These are phyloP conservation scores for Termitomyces sp. DNA, from an alignment of 768 basidiomycete genomes.

Conservation along the genomic window DNA sequence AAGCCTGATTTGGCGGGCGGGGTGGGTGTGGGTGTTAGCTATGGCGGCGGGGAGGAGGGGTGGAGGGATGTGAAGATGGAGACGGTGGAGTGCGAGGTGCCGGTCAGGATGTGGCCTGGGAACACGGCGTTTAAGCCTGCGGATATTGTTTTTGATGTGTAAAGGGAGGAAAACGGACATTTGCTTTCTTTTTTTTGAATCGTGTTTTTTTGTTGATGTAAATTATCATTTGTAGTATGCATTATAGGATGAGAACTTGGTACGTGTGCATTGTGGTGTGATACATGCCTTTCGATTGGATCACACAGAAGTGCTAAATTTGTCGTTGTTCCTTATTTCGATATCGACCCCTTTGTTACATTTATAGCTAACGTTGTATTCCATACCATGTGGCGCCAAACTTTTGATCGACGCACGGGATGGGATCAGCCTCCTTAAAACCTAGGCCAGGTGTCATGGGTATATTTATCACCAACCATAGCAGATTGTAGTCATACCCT, in stretches of 20 bases:
- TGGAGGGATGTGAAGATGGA: slow-evolving; percentile 72
- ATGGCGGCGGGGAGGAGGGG: slow-evolving; percentile 47
- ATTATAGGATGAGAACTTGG: background rate
- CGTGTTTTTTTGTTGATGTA: background rate
- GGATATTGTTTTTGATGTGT: slow-evolving; percentile 72
- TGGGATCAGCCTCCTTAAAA: no score
- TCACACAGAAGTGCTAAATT: no score
- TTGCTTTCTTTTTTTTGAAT: background rate
- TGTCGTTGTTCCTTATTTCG: no score
- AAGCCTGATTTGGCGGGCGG: slow-evolving; percentile 40
- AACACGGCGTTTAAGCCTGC: slow-evolving; percentile 81
- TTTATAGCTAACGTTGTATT: no score
- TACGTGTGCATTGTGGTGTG: background rate
- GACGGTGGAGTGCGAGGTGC: slow-evolving; percentile 93
- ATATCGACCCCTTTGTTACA: no score
- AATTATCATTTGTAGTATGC: background rate
- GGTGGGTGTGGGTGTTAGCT: slow-evolving; percentile 46
- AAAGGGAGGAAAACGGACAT: background rate
- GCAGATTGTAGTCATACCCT: no score
- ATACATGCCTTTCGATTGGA: no score
- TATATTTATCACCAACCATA: no score
- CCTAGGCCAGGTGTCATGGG: no score
- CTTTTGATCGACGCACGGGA: no score
- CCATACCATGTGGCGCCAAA: no score
- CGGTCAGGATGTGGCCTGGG: slow-evolving; percentile 82